Base-by-base conservation (phyloP, 495 filamentous ascomycete species). In the Terfezia boudieri region DNA sequence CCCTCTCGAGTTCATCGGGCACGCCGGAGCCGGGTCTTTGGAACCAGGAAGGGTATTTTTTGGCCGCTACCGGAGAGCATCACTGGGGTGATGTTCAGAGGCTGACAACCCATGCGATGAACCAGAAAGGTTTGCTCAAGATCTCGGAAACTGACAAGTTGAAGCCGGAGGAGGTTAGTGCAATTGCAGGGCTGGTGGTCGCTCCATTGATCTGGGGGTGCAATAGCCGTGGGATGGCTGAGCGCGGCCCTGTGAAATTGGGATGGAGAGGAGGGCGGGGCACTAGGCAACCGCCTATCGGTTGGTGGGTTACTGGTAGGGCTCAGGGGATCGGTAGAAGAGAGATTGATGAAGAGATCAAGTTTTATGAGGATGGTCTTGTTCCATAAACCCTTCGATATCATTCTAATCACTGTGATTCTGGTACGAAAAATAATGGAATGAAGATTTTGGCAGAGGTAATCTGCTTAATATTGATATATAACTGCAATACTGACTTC, bases 21-120 rank as follows among this genome's bases (percentile, higher is more conserved):
- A 32, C 26, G 7, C 26, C 26, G 26, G 26, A 32, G 26, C 69
- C 71, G 20, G 76, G 74, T 4, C 78, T 75, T 3, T 83, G 77
- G 77, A 73, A 72, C 16, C 63, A 69, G 6, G 70, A 80, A 55
- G 78, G 74, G 0, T 80, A 83, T 59, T 81, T 81, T 53, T 69
- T 81, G 46, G 71, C 73, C 12, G 77, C 80, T 60, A 78, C 74
- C 58, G 77, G 76, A 2, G 68, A 77, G 43, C 74, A 78, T 58
- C 71, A 73, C 16, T 82, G 77, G 77, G 75, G 74, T 10, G 73
- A 79, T 55, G 64, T 80, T 26, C 68, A 74, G 46, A 65, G 71
- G 10, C 63, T 59, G 0, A 64, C 81, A 54, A 76, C 75, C 0
- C 59, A 69, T 54, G 68, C 70, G 55, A 74, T 75, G 12, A 65